Conservation (phyloP, 176 grass and related monocot genomes). For the Thinopyrum elongatum region DNA sequence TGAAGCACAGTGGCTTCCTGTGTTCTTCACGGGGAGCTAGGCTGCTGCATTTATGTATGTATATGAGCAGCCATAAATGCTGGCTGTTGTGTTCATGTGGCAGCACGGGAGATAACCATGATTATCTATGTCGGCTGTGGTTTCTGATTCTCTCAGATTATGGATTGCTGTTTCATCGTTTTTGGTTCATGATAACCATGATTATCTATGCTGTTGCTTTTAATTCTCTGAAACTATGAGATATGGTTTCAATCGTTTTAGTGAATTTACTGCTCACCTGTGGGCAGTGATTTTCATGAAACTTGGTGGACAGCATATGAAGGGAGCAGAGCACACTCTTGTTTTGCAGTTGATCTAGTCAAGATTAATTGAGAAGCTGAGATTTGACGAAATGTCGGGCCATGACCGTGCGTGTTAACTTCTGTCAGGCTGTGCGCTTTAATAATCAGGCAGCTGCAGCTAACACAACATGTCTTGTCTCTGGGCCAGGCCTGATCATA, state of each 20-base stretch:
- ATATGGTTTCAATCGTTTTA: not conserved
- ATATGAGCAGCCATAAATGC: constrained; percentile 5
- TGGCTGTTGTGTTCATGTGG: not conserved
- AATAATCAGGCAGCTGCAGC: too few relatives aligned
- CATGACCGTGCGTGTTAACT: not conserved
- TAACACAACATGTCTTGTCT: not conserved
- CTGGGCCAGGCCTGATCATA: not conserved
- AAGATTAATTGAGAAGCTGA: not conserved
- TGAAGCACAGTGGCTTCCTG: not conserved
- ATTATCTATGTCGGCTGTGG: not conserved
- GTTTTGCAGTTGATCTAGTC: not conserved
- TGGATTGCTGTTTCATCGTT: too few relatives aligned
- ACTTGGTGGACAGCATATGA: not conserved
- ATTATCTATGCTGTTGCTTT: too few relatives aligned
- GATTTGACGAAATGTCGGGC: not conserved
- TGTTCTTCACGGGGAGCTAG: constrained; percentile 33
- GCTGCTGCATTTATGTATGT: constrained; percentile 28
- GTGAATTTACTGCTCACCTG: not conserved
- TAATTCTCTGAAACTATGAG: not conserved
- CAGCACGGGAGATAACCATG: not conserved
- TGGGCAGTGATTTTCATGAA: not conserved
- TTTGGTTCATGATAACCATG: too few relatives aligned
- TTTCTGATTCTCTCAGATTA: not conserved
- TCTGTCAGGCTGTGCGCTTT: not conserved
- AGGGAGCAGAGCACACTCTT: not conserved